Base-by-base conservation (phyloP, 768 basidiomycete species). In the Boletus sp. region DNA sequence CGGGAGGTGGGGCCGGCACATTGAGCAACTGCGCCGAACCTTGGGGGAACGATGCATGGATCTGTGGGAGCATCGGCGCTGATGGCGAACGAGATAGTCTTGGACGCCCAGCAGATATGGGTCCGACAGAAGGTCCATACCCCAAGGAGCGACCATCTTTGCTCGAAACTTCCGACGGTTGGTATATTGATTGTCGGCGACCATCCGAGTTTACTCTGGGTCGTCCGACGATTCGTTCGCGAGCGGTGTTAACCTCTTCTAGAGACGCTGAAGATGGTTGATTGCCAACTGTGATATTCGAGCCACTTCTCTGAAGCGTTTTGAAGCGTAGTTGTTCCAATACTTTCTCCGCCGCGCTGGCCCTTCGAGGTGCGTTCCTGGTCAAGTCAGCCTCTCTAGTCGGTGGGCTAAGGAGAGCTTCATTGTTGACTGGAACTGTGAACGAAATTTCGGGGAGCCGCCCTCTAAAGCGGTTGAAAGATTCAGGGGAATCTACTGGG, bases 331-430 rank as follows among this genome's bases (percentile, higher is more conserved):
- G 73, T 56, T 86, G 83, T 60, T 87, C 87, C 13, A 89, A 73
- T 1, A 85, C 81, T 47, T 79, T 81, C 64, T 89, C 87, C 0
- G 87, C 87, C 11, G 82, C 84, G 56, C 87, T 88, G 4, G 81
- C 72, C 51, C 82, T 71, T 53, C 84, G 78, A 9, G 77, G 76
- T 3, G 53, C 46, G 15, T 50, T 54, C 32, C 49, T 57, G 7
- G 57, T 53, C 33, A 53, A 74, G 66, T 56, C 78, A 65, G 60
- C 68, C 75, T 56, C 78, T 70, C 40, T 53, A 8, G 61, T 62
- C 32, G 67, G 62, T 45, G 74, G 66, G 57, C 66, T 51, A 15
- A 62, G 49, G 7, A 54, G 53, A n/a, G 47, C 52, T 34, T 69
- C 69, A 6, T 54, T 50, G 32, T 59, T 60, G 27, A 49, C 50